Base-by-base conservation (phyloP, 805 yeast species). In the Barnettozyma populi region DNA sequence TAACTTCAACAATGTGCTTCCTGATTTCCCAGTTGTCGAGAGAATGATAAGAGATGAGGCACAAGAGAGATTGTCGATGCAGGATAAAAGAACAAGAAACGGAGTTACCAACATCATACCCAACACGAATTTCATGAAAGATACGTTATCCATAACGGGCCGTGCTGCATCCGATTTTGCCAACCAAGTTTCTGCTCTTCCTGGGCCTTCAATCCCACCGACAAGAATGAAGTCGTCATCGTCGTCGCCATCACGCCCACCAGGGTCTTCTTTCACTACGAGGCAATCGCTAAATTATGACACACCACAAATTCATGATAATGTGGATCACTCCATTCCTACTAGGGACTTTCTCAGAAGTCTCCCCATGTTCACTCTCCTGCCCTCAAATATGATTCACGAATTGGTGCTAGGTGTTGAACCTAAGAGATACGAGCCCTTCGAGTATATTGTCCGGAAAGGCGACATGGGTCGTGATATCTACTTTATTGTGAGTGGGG, bases 41-140 rank as follows among this genome's bases (percentile, higher is more conserved):
- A 67, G 86, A 49, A 70, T 80, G 42, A 83, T 85, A 38, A 68
- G 90, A 52, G 88, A 85, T 61, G 92, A 85, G 58, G 90, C 89
- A 3, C 90, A 85, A 57, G 90, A 84, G 60, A 69, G 92, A 44
- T 65, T 85, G 50, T 83, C 85, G 5, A 78, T 82, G 80, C 82
- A 77, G 55, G 87, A 82, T 44, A 80, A 83, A 61, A 72, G 79
- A 57, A 75, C 73, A 52, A 66, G 73, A 48, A 68, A 71, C 44
- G 74, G 74, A 13, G 65, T 71, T 16, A 50, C 63, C 3, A 63
- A 58, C 44, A 57, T 62, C 16, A 47, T 65, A 60, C 44, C 63
- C 38, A 51, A 48, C 32, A 18, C 48, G 1, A 47, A 43, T 7
- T 34, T 11, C 4, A 20, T 34, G 9, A 47, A 43, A 29, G 43